phyloP scores from a whole-genome alignment of 768 basidiomycete genomes.

The Epithele typhae region DNA sequence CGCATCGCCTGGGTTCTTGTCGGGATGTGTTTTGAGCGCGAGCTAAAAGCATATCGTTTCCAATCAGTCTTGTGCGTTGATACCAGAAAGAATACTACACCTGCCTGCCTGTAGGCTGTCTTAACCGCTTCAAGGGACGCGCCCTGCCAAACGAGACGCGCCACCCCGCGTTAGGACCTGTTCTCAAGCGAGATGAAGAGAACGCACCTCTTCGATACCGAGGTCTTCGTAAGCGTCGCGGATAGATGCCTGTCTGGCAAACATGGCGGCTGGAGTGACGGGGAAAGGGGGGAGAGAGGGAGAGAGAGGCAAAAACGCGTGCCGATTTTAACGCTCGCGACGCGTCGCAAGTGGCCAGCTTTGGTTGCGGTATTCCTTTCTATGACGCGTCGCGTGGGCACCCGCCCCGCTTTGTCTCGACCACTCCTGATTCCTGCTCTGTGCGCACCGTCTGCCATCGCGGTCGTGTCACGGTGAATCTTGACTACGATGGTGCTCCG shows the following conservation, averaged over 20 bases:
- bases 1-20: constrained; percentile 67
- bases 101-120: constrained; percentile 63
- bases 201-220: constrained; percentile 48
- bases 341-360: constrained; percentile 11
- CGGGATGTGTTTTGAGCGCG: constrained; percentile 68
- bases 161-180: background rate
- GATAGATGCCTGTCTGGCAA: constrained; percentile 29
- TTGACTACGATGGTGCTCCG: too few relatives aligned
- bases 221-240: constrained; percentile 39
- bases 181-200: background rate
- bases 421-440: too few relatives aligned
- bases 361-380: too few relatives aligned
- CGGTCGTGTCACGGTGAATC: too few relatives aligned
- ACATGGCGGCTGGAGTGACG: constrained; percentile 26
- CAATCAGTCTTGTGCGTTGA: background rate
- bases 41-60: constrained; percentile 32
- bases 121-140: constrained; percentile 62
- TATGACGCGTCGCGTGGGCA: too few relatives aligned
- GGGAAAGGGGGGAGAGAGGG: background rate
- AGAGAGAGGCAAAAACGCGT: constrained; percentile 7
- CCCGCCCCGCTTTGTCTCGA: too few relatives aligned
- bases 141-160: constrained; percentile 39
- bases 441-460: too few relatives aligned
- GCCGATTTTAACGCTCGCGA: constrained; percentile 5
- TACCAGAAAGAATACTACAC: too few relatives aligned